A percentile compares a stretch with the other conserved stretches of the same genome.
Conservation (phyloP, 176 grass and related monocot species). For the Otatea glauca region DNA sequence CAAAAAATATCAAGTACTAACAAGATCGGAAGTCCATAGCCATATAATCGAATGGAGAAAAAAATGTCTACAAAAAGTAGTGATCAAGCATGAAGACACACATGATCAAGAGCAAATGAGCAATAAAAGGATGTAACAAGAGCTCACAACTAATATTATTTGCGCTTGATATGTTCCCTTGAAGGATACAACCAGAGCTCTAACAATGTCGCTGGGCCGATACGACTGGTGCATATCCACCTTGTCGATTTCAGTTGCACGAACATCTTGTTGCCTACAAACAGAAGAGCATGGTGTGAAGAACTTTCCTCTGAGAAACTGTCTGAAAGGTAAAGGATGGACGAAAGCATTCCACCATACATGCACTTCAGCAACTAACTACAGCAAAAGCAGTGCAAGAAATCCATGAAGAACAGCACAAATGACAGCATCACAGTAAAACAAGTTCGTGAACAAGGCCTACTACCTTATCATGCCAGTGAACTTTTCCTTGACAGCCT, state of each 20-base stretch:
- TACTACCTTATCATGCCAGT: constrained; percentile 85
- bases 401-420: neutral
- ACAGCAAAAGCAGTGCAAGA: neutral
- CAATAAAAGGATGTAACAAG: neutral
- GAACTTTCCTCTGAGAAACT: neutral
- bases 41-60: constrained; percentile 1
- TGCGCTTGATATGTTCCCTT: neutral
- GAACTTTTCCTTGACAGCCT: constrained; percentile 93
- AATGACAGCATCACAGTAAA: constrained; percentile 12
- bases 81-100: neutral
- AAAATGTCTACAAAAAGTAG: neutral
- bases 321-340: neutral
- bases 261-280: constrained; percentile 92
- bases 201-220: constrained; percentile 58
- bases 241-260: constrained; percentile 98
- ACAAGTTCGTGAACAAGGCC: neutral
- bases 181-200: constrained; percentile 64
- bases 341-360: neutral
- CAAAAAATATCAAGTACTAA: constrained; percentile 38
- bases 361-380: neutral
- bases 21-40: neutral
- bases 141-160: neutral
- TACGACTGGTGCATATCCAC: constrained; percentile 97
- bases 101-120: neutral
- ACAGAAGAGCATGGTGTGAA: constrained; percentile 8